Evolutionary conservation across 2,329 filamentous ascomycete species (phyloP).

Genomic region (Pseudocercospora eumusae): DNA sequence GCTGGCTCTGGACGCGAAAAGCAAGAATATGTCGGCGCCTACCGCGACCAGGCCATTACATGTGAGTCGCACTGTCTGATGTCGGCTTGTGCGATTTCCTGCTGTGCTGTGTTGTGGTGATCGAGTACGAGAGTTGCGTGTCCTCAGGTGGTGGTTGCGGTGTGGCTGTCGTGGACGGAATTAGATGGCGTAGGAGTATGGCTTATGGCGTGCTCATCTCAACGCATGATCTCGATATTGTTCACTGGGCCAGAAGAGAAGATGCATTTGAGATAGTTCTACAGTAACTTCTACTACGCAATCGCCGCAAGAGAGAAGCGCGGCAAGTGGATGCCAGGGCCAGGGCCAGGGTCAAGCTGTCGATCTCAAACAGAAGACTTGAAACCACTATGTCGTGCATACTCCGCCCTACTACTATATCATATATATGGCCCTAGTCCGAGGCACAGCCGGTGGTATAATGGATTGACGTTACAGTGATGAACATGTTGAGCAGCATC

Average conservation of each 20-base stretch:
- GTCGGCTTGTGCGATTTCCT: background rate
- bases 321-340: background rate
- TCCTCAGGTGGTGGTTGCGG: background rate
- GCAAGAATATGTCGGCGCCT: background rate
- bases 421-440: background rate
- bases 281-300: background rate
- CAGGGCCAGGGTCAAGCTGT: background rate
- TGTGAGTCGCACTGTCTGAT: background rate
- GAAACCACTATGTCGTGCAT: conserved; percentile 3
- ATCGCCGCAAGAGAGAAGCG: background rate
- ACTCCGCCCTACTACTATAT: background rate
- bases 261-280: too few relatives aligned
- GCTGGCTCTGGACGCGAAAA: background rate
- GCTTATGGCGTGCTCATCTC: background rate
- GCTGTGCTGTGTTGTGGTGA: background rate
- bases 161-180: background rate
- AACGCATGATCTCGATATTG: conserved; percentile 5
- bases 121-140: background rate
- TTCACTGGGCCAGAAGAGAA: too few relatives aligned
- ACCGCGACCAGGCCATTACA: conserved; percentile 16
- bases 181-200: background rate
- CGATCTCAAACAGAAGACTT: background rate
- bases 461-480: too few relatives aligned
- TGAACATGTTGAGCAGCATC: conserved; percentile 9
- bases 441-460: background rate